Conservation (phyloP, 768 basidiomycete species). For the Imleria badia region DNA sequence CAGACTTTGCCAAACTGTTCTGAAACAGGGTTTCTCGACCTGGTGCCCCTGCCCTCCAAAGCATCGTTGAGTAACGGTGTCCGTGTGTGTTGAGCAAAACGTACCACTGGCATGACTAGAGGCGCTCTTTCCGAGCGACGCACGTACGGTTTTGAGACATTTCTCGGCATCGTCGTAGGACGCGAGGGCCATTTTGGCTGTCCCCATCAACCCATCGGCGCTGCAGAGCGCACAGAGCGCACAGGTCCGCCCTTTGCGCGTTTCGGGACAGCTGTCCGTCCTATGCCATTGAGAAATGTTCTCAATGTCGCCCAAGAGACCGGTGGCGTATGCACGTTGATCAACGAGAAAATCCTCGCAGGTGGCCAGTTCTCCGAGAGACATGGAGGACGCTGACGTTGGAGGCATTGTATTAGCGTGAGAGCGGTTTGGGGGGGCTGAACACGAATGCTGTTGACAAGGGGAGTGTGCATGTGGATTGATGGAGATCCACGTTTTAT, state of each 20-base stretch:
- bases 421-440: not conserved
- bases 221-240: conserved; percentile 13
- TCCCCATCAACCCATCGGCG: conserved; percentile 7
- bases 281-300: not conserved
- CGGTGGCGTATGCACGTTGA: conserved; percentile 6
- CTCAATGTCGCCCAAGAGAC: conserved; percentile 13
- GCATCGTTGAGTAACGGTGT: not conserved
- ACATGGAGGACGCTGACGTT: conserved; percentile 2
- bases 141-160: conserved; percentile 6
- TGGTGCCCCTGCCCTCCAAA: not conserved
- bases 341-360: conserved; percentile 16
- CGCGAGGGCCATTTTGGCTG: conserved; percentile 1
- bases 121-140: conserved; percentile 1
- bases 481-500: not conserved
- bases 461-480: not conserved
- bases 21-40: conserved; percentile 1
- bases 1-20: conserved; percentile 6
- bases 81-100: not conserved
- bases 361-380: conserved; percentile 10
- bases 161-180: conserved; percentile 1
- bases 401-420: not conserved
- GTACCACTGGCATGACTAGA: not conserved
- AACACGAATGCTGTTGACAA: not conserved
- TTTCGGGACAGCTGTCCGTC: not conserved
- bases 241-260: not conserved